A percentile compares a stretch with the other conserved stretches of the same genome.
These are phyloP conservation scores for Durusdinium trenchii DNA, from an alignment of 73 alveolate species.

Conservation along the genomic window DNA sequence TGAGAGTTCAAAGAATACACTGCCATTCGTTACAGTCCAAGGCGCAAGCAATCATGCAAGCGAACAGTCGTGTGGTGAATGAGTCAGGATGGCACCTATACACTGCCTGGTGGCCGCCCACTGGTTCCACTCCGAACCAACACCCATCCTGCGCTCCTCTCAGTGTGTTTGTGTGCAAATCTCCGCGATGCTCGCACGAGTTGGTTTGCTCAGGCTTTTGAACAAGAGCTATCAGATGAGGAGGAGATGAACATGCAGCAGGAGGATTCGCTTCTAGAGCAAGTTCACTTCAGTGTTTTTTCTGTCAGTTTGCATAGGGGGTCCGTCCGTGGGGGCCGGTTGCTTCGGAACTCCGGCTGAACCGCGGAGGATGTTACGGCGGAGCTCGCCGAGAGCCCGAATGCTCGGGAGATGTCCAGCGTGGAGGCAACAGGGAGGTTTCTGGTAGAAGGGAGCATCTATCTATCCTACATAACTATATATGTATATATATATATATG, in stretches of 20 bases:
- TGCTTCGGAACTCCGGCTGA: too few relatives aligned
- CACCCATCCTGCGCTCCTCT: conserved; percentile 44
- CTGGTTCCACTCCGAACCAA: conserved; percentile 74
- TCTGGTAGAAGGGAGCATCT: neutral
- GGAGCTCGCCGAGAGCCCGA: conserved; percentile 39
- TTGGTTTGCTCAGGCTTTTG: neutral
- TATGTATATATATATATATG: neutral
- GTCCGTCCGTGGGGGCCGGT: too few relatives aligned
- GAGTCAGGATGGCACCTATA: conserved; percentile 26
- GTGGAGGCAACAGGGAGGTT: neutral
- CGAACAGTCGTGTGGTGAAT: neutral
- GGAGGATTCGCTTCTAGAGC: neutral
- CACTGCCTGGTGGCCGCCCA: conserved; percentile 74
- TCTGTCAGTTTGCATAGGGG: neutral
- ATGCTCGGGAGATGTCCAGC: conserved; percentile 24
- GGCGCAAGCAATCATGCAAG: too few relatives aligned
- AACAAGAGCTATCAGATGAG: conserved; percentile 76
- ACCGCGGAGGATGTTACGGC: neutral
- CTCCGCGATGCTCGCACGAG: neutral
- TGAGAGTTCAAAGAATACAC: too few relatives aligned
- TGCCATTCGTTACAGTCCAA: too few relatives aligned
- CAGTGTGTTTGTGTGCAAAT: neutral
- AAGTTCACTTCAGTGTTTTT: too few relatives aligned
- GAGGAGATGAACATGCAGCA: conserved; percentile 18
- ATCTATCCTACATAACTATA: neutral